phyloP scores from a whole-genome alignment of 352 stramenopile genomes.

The Phytophthora nicotianae region DNA sequence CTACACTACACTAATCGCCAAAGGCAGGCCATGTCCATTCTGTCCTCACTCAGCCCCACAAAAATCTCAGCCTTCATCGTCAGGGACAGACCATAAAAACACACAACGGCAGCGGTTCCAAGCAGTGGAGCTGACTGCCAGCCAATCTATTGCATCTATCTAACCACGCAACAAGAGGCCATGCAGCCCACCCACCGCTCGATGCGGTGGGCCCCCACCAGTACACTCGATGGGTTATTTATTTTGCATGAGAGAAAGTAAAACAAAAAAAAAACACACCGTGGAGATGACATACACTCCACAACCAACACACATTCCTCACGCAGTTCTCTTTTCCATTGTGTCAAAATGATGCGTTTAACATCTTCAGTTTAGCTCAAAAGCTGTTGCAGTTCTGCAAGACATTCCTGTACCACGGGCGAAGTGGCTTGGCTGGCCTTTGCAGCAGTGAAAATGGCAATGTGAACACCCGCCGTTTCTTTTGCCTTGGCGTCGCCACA shows the following conservation, averaged over 20 bases:
- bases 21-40: conserved; percentile 19
- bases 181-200: conserved; percentile 22
- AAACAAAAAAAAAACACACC: conserved; percentile 31
- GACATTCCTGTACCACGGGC: conserved; percentile 51
- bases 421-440: conserved; percentile 55
- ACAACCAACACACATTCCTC: conserved; percentile 9
- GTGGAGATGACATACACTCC: conserved; percentile 16
- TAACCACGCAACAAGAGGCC: conserved; percentile 29
- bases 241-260: conserved; percentile 40
- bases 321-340: conserved; percentile 15
- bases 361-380: conserved; percentile 17
- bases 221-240: conserved; percentile 32
- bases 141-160: conserved; percentile 23
- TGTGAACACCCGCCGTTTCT: conserved; percentile 51
- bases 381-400: conserved; percentile 57
- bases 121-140: conserved; percentile 26
- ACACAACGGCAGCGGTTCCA: conserved; percentile 23
- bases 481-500: conserved; percentile 45
- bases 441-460: conserved; percentile 58
- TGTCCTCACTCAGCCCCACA: conserved; percentile 15
- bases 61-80: conserved; percentile 10
- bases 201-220: conserved; percentile 10
- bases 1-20: conserved; percentile 15
- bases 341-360: conserved; percentile 4
- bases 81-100: conserved; percentile 32